Evolutionary conservation across 2,329 filamentous ascomycete genomes (phyloP).

Genomic region (Penicillium palitans): DNA sequence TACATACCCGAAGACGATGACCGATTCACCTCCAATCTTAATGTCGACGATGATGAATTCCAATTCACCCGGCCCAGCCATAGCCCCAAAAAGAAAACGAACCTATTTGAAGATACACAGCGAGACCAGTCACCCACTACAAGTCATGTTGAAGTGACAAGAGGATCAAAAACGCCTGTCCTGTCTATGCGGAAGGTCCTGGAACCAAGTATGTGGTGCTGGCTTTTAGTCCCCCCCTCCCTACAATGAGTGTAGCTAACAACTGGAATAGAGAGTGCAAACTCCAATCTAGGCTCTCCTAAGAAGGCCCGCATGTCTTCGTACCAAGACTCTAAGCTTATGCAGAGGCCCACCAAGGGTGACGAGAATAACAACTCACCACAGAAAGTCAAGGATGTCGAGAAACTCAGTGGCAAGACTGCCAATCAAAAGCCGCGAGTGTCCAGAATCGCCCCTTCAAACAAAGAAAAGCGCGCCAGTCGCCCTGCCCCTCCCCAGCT

Average conservation of each 20-base stretch:
- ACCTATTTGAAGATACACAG: slow-evolving; percentile 8
- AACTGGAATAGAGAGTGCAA: slow-evolving; percentile 48
- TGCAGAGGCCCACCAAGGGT: slow-evolving; percentile 1
- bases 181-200: slow-evolving; percentile 37
- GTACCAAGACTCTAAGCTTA: slow-evolving; percentile 20
- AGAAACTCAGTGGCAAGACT: slow-evolving; percentile 9
- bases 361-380: slow-evolving; percentile 22
- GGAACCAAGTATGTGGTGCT: slow-evolving; percentile 43
- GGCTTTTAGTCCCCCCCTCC: neutral
- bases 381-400: slow-evolving; percentile 15
- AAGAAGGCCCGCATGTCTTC: slow-evolving; percentile 25
- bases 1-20: slow-evolving; percentile 56
- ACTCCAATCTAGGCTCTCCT: slow-evolving; percentile 45
- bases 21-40: slow-evolving; percentile 14
- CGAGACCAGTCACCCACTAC: slow-evolving; percentile 18
- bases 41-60: slow-evolving; percentile 34
- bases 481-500: slow-evolving; percentile 10
- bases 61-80: slow-evolving; percentile 34
- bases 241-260: slow-evolving; percentile 14
- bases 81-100: slow-evolving; percentile 18
- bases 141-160: slow-evolving; percentile 18
- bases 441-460: slow-evolving; percentile 5
- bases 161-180: slow-evolving; percentile 15
- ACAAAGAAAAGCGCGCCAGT: slow-evolving; percentile 17
- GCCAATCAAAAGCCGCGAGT: slow-evolving; percentile 14